A percentile compares a stretch with the other conserved stretches of the same genome.
These are phyloP conservation scores for Thelonectria discophora DNA, from an alignment of 2,329 filamentous ascomycete genomes.

Conservation along the genomic window DNA sequence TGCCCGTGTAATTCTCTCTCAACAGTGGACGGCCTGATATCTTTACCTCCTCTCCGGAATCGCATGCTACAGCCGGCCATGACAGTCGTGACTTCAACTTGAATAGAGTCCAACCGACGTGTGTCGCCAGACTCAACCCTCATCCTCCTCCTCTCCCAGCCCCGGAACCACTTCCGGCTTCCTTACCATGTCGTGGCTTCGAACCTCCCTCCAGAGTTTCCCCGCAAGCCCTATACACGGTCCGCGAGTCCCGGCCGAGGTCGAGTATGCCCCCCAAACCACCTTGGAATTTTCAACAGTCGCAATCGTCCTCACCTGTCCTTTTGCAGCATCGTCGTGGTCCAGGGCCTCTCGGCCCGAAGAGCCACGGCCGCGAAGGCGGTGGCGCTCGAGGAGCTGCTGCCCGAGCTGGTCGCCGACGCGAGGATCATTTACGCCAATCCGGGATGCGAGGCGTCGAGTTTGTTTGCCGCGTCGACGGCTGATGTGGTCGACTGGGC, in stretches of 20 bases:
- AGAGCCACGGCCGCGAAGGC: not conserved
- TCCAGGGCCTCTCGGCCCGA: constrained; percentile 4
- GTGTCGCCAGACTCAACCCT: no score
- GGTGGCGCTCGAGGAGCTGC: not conserved
- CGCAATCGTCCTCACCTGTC: not conserved
- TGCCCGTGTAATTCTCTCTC: no score
- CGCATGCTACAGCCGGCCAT: no score
- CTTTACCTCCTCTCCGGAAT: no score
- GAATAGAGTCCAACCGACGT: no score
- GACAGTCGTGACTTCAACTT: no score
- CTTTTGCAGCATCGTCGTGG: constrained; percentile 2
- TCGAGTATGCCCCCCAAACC: constrained; percentile 6
- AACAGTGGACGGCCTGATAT: no score
- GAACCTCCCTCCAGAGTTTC: constrained; percentile 1
- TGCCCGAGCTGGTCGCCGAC: constrained; percentile 2
- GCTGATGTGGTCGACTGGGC: constrained; percentile 15
- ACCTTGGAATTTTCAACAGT: no score
- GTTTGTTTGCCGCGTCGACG: not conserved
- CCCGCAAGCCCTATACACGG: constrained; percentile 5
- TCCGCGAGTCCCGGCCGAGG: constrained; percentile 3
- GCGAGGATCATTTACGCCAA: not conserved
- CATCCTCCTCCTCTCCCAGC: not conserved
- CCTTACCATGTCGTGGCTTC: constrained; percentile 11
- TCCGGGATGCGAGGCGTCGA: not conserved
- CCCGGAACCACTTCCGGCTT: not conserved